Evolutionary conservation across 1,284 basidiomycete species (phyloP).

Genomic region (Moniliella sp.): DNA sequence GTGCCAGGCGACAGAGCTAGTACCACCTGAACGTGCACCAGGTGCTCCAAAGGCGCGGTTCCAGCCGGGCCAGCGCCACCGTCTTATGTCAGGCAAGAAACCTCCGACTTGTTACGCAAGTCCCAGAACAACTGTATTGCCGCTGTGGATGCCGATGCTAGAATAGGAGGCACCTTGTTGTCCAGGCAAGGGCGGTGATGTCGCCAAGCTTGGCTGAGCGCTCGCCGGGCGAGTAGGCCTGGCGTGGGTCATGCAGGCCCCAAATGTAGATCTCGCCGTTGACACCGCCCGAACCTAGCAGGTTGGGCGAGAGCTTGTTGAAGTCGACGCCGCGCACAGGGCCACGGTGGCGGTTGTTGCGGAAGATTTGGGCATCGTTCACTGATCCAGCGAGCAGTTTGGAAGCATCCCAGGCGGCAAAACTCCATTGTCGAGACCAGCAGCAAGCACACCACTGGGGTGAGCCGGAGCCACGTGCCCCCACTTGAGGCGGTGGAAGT

Average conservation of each 20-base stretch:
- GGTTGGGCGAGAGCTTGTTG: slow-evolving; percentile 67
- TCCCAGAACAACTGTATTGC: slow-evolving; percentile 97
- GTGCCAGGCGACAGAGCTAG: slow-evolving; percentile 96
- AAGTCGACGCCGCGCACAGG: slow-evolving; percentile 83
- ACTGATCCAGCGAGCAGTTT: slow-evolving; percentile 46
- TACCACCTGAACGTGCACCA: too few species aligned
- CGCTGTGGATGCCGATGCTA: slow-evolving; percentile 76
- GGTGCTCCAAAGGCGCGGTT: too few species aligned
- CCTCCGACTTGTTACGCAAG: slow-evolving; percentile 58
- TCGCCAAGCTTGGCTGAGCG: slow-evolving; percentile 76
- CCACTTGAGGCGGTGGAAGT: slow-evolving; percentile 89
- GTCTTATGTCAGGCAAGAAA: slow-evolving; percentile 61
- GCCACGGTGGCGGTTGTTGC: slow-evolving; percentile 67
- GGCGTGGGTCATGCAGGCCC: slow-evolving; percentile 39
- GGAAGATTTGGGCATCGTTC: slow-evolving; percentile 15
- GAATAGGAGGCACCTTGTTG: slow-evolving; percentile 72
- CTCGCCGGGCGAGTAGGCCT: slow-evolving; percentile 46
- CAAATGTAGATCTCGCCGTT: slow-evolving; percentile 55
- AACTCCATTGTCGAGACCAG: slow-evolving; percentile 82
- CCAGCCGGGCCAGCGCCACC: too few species aligned
- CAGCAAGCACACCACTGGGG: slow-evolving; percentile 64
- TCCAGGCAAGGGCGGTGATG: slow-evolving; percentile 85
- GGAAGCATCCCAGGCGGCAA: slow-evolving; percentile 59
- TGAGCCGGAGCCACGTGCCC: slow-evolving; percentile 50
- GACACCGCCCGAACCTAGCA: slow-evolving; percentile 72